Conservation (phyloP, 2,329 filamentous ascomycete species). For the Plenodomus tracheiphilus region DNA sequence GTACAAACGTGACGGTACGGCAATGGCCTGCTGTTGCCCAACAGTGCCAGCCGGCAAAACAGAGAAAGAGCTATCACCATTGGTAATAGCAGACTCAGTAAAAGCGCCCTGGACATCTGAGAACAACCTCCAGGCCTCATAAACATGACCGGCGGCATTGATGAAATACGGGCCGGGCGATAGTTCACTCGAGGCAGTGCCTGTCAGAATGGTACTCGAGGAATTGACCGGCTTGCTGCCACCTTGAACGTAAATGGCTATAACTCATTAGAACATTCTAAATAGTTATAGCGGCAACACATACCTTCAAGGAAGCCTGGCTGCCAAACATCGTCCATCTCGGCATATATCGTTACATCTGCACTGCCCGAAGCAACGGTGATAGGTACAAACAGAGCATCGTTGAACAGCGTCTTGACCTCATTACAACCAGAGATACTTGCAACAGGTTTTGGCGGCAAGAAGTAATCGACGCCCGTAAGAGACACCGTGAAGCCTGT, state of each 20-base stretch:
- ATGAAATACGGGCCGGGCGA: slow-evolving; percentile 57
- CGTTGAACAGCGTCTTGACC: slow-evolving; percentile 20
- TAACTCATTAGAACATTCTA: slow-evolving; percentile 27
- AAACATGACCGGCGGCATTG: slow-evolving; percentile 50
- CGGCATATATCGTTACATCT: slow-evolving; percentile 31
- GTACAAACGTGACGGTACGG: slow-evolving; percentile 60
- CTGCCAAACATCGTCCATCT: slow-evolving; percentile 50
- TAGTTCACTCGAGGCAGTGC: slow-evolving; percentile 27
- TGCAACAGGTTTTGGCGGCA: slow-evolving; percentile 43
- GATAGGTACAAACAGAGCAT: slow-evolving; percentile 41
- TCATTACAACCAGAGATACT: slow-evolving; percentile 30
- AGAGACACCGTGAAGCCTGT: slow-evolving; percentile 49
- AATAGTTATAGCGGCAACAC: not conserved
- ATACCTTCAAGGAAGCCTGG: slow-evolving; percentile 44
- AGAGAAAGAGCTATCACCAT: slow-evolving; percentile 46
- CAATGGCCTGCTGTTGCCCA: slow-evolving; percentile 45
- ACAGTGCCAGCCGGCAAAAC: slow-evolving; percentile 45
- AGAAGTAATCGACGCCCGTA: slow-evolving; percentile 46
- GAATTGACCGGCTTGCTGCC: slow-evolving; percentile 29
- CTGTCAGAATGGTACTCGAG: slow-evolving; percentile 18
- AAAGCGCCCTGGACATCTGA: slow-evolving; percentile 56
- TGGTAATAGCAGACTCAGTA: slow-evolving; percentile 50
- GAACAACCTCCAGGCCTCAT: slow-evolving; percentile 55
- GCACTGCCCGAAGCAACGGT: slow-evolving; percentile 42
- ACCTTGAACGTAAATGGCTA: slow-evolving; percentile 29